Evolutionary conservation across 1,284 basidiomycete genomes (phyloP), one percentile per base, ranked within the genome.

Genomic region (Leccinum idahoense): DNA sequence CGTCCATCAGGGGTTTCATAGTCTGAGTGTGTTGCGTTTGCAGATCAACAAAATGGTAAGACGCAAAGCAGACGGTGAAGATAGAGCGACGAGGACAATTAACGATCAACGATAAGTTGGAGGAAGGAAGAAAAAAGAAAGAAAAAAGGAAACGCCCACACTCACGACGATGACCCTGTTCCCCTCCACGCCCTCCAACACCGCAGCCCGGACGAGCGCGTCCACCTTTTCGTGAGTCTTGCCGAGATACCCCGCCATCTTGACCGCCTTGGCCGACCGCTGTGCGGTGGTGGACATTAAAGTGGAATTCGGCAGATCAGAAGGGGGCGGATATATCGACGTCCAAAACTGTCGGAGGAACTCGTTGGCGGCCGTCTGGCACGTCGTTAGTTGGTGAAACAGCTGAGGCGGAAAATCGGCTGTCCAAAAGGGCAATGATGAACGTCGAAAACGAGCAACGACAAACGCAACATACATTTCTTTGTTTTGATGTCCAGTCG

Each of bases 341-440:
- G 89, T 83, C 95, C 96, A 99, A 73, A 95, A 98, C 73, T 98
- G 96, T 10, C 96, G 86, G 8, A 99, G 81, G 74, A 98, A 98
- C 75, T 99, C 96, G 68, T 93, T 95, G 2, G 95, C 90, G 1
- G 95, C 90, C 1, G 93, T 94, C 71, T 98, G 94, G 69, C 92
- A 92, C 0, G 92, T 91, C 8, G 87, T 86, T 83, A 98, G 90
- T 73, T 93, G 88, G 59, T 87, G 81, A 67, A 93, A 86, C 23
- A 98, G 78, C 2, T 78, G 79, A 35, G 90, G 86, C 0, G 95
- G 94, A 26, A 98, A 86, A 37, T 91, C 87, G 63, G 86, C 93
- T 94, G 66, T 41, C 32, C 7, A 51, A 14, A 3, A 7, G 54
- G n/a, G 26, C 12, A 12, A 55, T 0, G 49, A 10, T 20, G 29